Conservation (phyloP, 2,329 filamentous ascomycete genomes). For the Monosporascus sp. region DNA sequence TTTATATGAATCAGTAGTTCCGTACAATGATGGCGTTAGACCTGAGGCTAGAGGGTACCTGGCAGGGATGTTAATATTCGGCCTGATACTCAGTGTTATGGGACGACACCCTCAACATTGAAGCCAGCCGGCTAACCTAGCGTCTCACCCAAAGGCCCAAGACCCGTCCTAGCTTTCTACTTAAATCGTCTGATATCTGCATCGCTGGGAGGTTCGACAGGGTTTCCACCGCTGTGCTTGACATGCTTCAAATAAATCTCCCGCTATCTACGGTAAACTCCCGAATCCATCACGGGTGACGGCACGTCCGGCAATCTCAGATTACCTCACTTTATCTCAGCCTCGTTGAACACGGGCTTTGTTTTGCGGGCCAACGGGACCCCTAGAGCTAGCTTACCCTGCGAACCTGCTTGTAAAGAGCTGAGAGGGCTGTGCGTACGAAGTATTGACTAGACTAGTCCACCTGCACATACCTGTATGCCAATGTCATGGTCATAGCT, state of each 20-base stretch:
- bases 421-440: background rate
- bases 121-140: background rate
- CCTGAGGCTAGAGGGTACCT: no score
- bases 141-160: background rate
- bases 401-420: background rate
- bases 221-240: background rate
- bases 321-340: background rate
- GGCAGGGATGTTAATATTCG: no score
- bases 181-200: background rate
- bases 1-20: no score
- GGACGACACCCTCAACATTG: background rate
- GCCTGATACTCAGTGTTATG: no score
- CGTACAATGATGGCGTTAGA: no score
- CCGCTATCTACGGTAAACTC: no score
- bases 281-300: background rate
- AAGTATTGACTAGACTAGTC: no score
- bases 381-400: no score
- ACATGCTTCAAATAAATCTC: background rate
- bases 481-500: background rate
- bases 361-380: background rate
- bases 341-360: background rate
- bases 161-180: background rate
- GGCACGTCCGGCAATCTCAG: background rate
- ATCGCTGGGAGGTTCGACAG: background rate
- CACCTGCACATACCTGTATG: background rate